These are phyloP conservation scores for Ormosia semicastrata DNA, from an alignment of 306 rosid species.

Conservation along the genomic window DNA sequence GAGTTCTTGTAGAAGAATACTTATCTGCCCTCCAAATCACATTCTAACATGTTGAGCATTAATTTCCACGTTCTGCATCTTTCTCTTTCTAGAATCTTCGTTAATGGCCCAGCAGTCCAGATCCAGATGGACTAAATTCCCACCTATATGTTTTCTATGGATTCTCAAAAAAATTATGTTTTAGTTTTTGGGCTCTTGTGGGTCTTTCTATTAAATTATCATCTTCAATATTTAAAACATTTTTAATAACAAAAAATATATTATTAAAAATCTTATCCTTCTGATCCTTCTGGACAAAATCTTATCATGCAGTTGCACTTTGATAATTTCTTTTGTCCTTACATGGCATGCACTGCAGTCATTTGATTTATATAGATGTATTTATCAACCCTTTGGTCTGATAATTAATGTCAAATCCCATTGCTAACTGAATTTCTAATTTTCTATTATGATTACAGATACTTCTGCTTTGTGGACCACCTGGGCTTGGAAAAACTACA, in stretches of 20 bases:
- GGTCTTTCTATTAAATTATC: not conserved
- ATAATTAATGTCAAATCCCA: conserved; percentile 13
- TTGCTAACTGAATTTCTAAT: conserved; percentile 25
- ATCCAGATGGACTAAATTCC: not conserved
- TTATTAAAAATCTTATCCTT: not conserved
- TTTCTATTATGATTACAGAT: conserved; percentile 51
- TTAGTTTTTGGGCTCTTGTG: not conserved
- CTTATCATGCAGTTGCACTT: not conserved
- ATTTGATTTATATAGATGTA: not conserved
- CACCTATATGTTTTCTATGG: not conserved
- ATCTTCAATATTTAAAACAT: not conserved
- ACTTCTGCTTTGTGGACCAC: conserved; percentile 90
- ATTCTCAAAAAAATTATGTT: not conserved
- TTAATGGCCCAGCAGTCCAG: not conserved
- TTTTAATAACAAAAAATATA: not conserved
- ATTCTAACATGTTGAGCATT: not conserved
- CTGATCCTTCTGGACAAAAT: not conserved
- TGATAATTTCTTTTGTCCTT: not conserved
- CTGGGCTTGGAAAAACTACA: conserved; percentile 96
- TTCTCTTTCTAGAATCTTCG: not conserved
- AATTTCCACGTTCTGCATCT: not conserved
- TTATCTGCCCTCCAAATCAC: not conserved
- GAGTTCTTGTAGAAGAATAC: not conserved
- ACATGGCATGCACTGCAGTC: not conserved
- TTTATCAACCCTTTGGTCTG: not conserved